Conservation (phyloP, 768 basidiomycete genomes). For the Pseudohyphozyma bogoriensis region DNA sequence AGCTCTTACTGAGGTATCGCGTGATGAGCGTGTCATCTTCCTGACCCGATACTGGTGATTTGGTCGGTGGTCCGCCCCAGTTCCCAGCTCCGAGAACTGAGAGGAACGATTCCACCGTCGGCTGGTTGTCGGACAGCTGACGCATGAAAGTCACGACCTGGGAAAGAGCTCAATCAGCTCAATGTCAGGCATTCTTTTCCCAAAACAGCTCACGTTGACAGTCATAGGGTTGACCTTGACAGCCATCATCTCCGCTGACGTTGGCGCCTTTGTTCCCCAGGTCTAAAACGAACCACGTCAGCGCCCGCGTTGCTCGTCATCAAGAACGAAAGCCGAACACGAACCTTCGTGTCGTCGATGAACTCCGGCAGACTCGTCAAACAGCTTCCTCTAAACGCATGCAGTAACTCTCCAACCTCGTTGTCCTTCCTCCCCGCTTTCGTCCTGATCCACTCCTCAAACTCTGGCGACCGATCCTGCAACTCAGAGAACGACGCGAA, state of each 20-base stretch:
- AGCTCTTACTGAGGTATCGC: constrained; percentile 25
- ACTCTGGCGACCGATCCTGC: constrained; percentile 15
- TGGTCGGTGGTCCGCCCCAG: constrained; percentile 26
- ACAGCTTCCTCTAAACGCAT: constrained; percentile 31
- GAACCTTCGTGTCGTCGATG: constrained; percentile 33
- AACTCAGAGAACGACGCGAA: constrained; percentile 29
- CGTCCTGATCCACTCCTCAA: constrained; percentile 28
- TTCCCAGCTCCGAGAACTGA: constrained; percentile 31
- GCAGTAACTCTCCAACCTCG: constrained; percentile 28
- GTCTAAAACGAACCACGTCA: neutral
- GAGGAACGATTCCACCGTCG: constrained; percentile 27
- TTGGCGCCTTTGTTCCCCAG: constrained; percentile 22
- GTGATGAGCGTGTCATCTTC: constrained; percentile 19
- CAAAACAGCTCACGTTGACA: constrained; percentile 15
- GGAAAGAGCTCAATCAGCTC: neutral
- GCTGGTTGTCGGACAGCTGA: constrained; percentile 29
- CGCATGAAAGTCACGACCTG: constrained; percentile 33
- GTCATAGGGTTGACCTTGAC: constrained; percentile 20
- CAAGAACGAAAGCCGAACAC: neutral
- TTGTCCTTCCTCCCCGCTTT: constrained; percentile 31
- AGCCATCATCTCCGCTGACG: constrained; percentile 4
- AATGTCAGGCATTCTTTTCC: neutral
- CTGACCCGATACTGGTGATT: neutral
- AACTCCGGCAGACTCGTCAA: constrained; percentile 29
- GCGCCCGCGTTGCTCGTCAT: neutral